These are phyloP conservation scores for Dioscorea dumetorum DNA, from an alignment of 106 monocot species.

Conservation along the genomic window DNA sequence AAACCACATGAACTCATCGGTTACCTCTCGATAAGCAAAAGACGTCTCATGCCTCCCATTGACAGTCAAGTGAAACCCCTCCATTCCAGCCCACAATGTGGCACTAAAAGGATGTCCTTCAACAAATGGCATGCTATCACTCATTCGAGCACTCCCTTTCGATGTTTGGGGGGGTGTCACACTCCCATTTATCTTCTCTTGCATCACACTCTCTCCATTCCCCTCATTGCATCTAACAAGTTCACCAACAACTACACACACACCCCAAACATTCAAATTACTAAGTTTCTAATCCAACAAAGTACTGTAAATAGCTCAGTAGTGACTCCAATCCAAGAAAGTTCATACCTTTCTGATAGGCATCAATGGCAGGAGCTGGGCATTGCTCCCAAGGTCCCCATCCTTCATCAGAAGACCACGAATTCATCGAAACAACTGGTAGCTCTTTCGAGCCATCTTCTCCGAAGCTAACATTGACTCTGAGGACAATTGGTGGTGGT, in stretches of 20 bases:
- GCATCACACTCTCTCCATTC: slow-evolving; percentile 14
- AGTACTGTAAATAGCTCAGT: not conserved
- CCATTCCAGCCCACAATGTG: slow-evolving; percentile 70
- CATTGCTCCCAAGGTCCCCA: slow-evolving; percentile 70
- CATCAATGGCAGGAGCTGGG: slow-evolving; percentile 20
- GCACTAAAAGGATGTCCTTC: slow-evolving; percentile 62
- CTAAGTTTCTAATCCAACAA: not conserved
- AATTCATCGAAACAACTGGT: slow-evolving; percentile 33
- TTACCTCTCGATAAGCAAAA: slow-evolving; percentile 74
- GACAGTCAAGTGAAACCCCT: slow-evolving; percentile 85
- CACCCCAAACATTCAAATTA: slow-evolving; percentile 3
- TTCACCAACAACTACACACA: slow-evolving; percentile 77
- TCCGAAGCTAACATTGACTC: slow-evolving; percentile 50
- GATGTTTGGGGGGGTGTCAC: slow-evolving; percentile 5
- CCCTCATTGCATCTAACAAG: slow-evolving; percentile 66
- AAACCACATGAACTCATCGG: not conserved
- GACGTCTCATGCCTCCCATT: slow-evolving; percentile 86
- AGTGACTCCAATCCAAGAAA: not conserved
- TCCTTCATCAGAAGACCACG: slow-evolving; percentile 34
- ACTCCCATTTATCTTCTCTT: slow-evolving; percentile 24
- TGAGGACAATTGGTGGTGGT: slow-evolving; percentile 34
- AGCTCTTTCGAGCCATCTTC: slow-evolving; percentile 9
- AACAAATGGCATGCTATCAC: slow-evolving; percentile 49
- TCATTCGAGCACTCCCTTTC: slow-evolving; percentile 22
- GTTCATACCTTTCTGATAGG: not conserved